phyloP scores from a whole-genome alignment of 306 rosid genomes.

The Hylodesmum podocarpum region DNA sequence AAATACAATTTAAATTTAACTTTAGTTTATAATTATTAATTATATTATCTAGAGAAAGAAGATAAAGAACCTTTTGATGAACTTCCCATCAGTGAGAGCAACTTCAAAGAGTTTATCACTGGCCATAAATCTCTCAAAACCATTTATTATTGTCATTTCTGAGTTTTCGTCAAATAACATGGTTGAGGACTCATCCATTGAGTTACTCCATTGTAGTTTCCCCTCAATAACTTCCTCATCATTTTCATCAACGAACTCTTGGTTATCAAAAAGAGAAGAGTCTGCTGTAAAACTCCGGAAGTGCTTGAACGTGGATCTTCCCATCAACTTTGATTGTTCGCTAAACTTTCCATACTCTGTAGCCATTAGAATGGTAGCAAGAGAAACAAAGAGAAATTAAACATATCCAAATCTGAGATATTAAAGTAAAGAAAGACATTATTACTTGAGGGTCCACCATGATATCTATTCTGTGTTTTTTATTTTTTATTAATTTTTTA shows the following conservation, averaged over 20 bases:
- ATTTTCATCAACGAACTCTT: conserved; percentile 37
- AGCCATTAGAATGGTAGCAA: too few species aligned
- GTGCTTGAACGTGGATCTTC: too few species aligned
- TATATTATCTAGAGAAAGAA: not conserved
- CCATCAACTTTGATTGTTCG: too few species aligned
- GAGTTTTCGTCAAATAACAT: conserved; percentile 62
- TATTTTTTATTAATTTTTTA: too few species aligned
- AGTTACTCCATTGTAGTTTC: conserved; percentile 49
- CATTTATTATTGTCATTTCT: conserved; percentile 33
- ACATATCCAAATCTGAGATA: too few species aligned
- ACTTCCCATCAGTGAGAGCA: conserved; percentile 76
- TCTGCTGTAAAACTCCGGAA: too few species aligned
- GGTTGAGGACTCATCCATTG: conserved; percentile 68
- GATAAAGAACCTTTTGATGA: conserved; percentile 70
- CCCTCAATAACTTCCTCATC: conserved; percentile 30
- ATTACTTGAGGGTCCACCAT: too few species aligned
- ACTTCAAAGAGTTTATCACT: conserved; percentile 87
- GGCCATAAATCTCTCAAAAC: conserved; percentile 63
- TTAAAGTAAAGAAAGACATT: too few species aligned
- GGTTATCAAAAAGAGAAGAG: too few species aligned
- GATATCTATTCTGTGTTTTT: too few species aligned
- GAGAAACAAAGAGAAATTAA: too few species aligned
- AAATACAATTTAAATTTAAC: not conserved
- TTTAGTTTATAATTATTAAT: not conserved
- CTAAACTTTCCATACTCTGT: too few species aligned